These are phyloP conservation scores for Zymoseptoria ardabiliae DNA, from an alignment of 2,329 filamentous ascomycete species.

Conservation along the genomic window DNA sequence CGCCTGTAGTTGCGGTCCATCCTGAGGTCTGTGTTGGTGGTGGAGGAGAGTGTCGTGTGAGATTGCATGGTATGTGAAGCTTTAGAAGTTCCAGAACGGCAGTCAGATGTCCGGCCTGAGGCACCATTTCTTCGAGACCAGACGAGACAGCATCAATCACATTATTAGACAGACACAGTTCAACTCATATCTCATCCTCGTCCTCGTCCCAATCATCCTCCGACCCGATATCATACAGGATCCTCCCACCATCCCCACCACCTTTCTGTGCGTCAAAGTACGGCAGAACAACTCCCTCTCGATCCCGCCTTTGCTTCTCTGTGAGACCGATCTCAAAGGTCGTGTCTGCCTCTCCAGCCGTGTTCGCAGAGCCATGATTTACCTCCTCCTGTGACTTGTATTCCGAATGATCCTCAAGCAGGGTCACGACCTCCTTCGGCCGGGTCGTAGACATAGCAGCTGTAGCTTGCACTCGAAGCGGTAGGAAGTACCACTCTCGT, in stretches of 20 bases:
- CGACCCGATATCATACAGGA: slow-evolving; percentile 91
- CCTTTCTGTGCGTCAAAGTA: slow-evolving; percentile 93
- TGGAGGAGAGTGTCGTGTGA: neutral
- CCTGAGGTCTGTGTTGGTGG: neutral
- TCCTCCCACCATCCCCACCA: slow-evolving; percentile 78
- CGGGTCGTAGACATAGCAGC: slow-evolving; percentile 12
- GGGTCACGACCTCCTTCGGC: slow-evolving; percentile 36
- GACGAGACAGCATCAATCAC: neutral
- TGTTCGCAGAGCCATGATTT: slow-evolving; percentile 32
- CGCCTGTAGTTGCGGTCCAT: slow-evolving; percentile 23
- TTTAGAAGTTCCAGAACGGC: neutral
- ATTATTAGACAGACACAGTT: neutral
- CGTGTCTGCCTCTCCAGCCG: slow-evolving; percentile 53
- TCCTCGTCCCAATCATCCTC: slow-evolving; percentile 98
- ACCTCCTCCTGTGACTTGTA: slow-evolving; percentile 48
- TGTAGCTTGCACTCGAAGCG: slow-evolving; percentile 16
- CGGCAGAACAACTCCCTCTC: slow-evolving; percentile 84
- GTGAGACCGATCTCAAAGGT: slow-evolving; percentile 85
- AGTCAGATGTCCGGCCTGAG: neutral
- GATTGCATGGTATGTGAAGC: neutral
- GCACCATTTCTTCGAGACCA: neutral
- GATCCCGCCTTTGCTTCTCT: slow-evolving; percentile 77
- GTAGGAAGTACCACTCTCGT: slow-evolving; percentile 58
- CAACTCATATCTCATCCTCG: slow-evolving; percentile 75
- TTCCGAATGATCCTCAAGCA: slow-evolving; percentile 70